Base-by-base conservation (phyloP, 371 early-diverging fungal species). In the Mortierella sp. region DNA sequence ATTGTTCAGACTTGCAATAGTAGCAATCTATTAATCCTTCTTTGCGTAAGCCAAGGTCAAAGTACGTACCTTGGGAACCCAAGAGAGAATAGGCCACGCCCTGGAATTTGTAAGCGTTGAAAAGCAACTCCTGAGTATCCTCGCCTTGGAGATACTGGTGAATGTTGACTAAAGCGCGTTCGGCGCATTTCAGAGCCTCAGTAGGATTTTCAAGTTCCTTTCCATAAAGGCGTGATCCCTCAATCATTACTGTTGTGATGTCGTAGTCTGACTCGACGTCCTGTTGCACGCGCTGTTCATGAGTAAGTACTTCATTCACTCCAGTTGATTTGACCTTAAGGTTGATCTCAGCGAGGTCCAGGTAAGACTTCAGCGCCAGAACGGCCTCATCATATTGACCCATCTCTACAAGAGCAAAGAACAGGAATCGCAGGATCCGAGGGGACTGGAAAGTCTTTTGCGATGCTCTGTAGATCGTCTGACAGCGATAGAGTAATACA, bases 341-440 rank as follows among this genome's bases (percentile, higher is more conserved):
- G 55, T 75, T 78, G 55, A 79, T 85, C 57, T 84, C 90, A 3
- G 88, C 89, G 67, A 93, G 72, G 62, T 88, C 84, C 40, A 90
- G 77, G 70, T 95, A 95, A 0, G 94, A 79, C n/a, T 85, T 84
- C 5, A 94, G 67, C 10, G 93, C 94, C 73, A 93, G 75, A 12
- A 88, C 88, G 0, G 94, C 94, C 83, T 95, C 94, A 24, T 93
- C 89, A 79, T 88, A 93, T 66, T 94, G 94, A 20, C 94, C 94
- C 32, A 92, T 74, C 22, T 76, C 84, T 12, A 88, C 83, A 14
- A 93, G 83, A 0, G 89, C 85, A 64, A 83, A 83, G 71, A 91
- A 88, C 37, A 93, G 83, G 69, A 92, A 92, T 1, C 94, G 91
- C 47, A 90, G 69, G 54, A 95, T 88, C 0, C 87, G 83, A 14